phyloP scores from a whole-genome alignment of 208 protist genomes.

The Lotmaria passim region DNA sequence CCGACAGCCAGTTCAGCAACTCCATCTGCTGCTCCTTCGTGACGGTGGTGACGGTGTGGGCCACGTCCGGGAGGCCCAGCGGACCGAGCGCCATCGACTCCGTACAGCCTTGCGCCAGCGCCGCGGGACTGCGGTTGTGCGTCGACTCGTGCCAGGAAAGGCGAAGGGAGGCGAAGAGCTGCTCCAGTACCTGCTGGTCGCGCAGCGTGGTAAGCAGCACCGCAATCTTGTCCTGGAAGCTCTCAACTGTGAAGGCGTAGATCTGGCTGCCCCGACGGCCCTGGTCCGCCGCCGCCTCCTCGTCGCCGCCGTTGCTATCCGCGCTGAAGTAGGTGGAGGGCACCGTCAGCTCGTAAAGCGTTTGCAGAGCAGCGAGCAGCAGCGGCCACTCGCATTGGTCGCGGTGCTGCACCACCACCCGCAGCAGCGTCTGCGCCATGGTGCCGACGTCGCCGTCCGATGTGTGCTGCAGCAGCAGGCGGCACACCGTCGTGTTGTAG shows the following conservation, averaged over 20 bases:
- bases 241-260: slow-evolving; percentile 67
- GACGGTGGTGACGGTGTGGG: slow-evolving; percentile 40
- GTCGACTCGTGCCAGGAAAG: slow-evolving; percentile 39
- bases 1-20: slow-evolving; percentile 62
- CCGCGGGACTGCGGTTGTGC: slow-evolving; percentile 38
- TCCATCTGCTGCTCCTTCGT: slow-evolving; percentile 51
- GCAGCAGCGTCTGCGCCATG: slow-evolving; percentile 45
- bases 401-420: slow-evolving; percentile 46
- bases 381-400: slow-evolving; percentile 76
- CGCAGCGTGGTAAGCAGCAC: slow-evolving; percentile 43
- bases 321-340: slow-evolving; percentile 79
- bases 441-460: slow-evolving; percentile 56
- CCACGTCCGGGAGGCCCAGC: slow-evolving; percentile 36
- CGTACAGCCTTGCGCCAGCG: slow-evolving; percentile 32
- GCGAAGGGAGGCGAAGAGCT: slow-evolving; percentile 59
- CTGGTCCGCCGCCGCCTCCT: not conserved
- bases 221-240: slow-evolving; percentile 48
- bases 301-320: slow-evolving; percentile 18
- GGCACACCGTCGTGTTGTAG: slow-evolving; percentile 64
- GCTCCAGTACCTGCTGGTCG: slow-evolving; percentile 50
- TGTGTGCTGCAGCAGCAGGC: slow-evolving; percentile 73
- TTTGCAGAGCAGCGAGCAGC: slow-evolving; percentile 71
- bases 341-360: slow-evolving; percentile 82
- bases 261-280: slow-evolving; percentile 56
- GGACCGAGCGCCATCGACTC: slow-evolving; percentile 42